phyloP scores from a whole-genome alignment of 306 rosid genomes.

The Cucumis cinereus region DNA sequence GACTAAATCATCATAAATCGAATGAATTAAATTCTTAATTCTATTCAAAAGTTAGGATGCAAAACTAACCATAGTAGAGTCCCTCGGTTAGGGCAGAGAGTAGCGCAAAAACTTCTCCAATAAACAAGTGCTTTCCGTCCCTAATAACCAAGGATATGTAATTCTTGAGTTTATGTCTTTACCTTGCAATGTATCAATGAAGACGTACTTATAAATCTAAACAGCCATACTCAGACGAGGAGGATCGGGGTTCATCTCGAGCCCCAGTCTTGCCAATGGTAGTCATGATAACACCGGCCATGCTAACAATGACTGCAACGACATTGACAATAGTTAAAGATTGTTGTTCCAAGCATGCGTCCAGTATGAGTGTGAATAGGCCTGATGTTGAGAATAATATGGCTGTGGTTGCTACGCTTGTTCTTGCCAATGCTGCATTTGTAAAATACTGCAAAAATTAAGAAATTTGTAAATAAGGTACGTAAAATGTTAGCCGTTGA shows the following conservation, averaged over 20 bases:
- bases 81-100: constrained; percentile 17
- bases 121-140: not conserved
- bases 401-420: constrained; percentile 14
- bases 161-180: too few species aligned
- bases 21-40: too few species aligned
- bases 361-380: constrained; percentile 11
- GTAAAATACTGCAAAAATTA: constrained; percentile 12
- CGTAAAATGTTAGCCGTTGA: too few species aligned
- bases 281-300: constrained; percentile 20
- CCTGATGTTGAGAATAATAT: constrained; percentile 17
- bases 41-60: too few species aligned
- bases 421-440: constrained; percentile 15
- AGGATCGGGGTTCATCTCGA: not conserved
- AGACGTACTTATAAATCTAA: not conserved
- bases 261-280: constrained; percentile 14
- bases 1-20: too few species aligned
- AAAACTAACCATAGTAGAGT: constrained; percentile 10
- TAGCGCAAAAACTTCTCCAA: constrained; percentile 11
- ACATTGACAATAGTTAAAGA: not conserved
- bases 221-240: not conserved
- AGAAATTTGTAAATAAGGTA: too few species aligned
- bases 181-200: too few species aligned
- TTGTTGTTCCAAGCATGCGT: constrained; percentile 3
- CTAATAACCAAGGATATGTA: not conserved
- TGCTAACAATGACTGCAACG: constrained; percentile 9